Evolutionary conservation across 148 eudicot genomes (phyloP), one percentile per base, ranked within the genome.

Genomic region (Amaranthus cruentus): DNA sequence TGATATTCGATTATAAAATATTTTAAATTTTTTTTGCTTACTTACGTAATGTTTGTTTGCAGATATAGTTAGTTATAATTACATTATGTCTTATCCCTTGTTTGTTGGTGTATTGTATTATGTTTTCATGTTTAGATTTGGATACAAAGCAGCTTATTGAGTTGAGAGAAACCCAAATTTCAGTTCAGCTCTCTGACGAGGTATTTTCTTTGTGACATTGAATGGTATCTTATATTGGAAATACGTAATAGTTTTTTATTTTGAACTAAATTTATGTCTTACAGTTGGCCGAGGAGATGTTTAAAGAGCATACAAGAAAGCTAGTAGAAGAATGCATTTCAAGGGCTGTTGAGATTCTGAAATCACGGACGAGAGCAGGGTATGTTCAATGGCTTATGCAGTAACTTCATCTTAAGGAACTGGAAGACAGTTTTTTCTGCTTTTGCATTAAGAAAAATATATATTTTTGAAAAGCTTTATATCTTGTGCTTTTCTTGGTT

Each of bases 241-340:
- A 9, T 59, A 62, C 57, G 49, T 78, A 54, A 48, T 58, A 10
- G 9, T 50, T 54, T 66, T 54, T 65, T 51, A 53, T 43, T 59
- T 66, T 47, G 65, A 28, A n/a, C 73, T 47, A 71, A 11, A 43
- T 74, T 42, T 51, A 12, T 67, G 68, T 78, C 49, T 75, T 83
- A 79, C 81, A 95, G 99, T 80, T 92, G 75, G 97, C 97, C 64
- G 92, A 78, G 74, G 92, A 92, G 55, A 84, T 90, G 90, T 88
- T 91, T 74, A 85, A 82, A 78, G 91, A 83, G 81, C 93, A 83
- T 79, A 84, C 87, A 64, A 89, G 97, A 76, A 90, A 84, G 81
- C 87, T 91, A 68, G 93, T 79, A 56, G 99, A 92, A 78, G 89
- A 84, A 84, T 79, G 85, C 82, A 85, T 95, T 70, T 81, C 96